These are phyloP conservation scores for Suillus luteus DNA, from an alignment of 768 basidiomycete genomes.

Conservation along the genomic window DNA sequence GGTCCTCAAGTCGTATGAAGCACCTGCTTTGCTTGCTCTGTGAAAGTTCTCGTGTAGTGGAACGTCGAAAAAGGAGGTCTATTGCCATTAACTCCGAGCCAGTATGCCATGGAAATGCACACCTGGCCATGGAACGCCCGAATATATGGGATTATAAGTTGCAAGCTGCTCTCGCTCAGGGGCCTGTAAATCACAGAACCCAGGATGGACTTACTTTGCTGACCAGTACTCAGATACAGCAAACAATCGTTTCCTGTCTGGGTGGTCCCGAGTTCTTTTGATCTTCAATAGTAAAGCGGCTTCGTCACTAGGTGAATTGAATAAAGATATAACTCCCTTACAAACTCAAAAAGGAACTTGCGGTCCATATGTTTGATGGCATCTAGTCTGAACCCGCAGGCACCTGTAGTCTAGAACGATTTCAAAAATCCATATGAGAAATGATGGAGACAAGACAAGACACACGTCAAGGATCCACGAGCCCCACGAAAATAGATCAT, in stretches of 20 bases:
- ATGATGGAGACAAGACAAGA: constrained; percentile 14
- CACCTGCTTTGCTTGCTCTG: constrained; percentile 67
- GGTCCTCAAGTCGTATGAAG: constrained; percentile 71
- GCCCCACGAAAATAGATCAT: constrained; percentile 79
- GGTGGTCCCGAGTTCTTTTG: constrained; percentile 47
- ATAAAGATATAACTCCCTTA: constrained; percentile 33
- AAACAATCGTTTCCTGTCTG: constrained; percentile 57
- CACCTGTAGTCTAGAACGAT: constrained; percentile 58
- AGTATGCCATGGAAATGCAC: constrained; percentile 16
- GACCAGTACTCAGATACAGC: constrained; percentile 84
- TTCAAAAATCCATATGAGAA: neutral
- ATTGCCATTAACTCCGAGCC: constrained; percentile 14
- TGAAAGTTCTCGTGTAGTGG: constrained; percentile 86
- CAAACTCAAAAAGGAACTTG: constrained; percentile 68
- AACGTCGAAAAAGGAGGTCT: constrained; percentile 92
- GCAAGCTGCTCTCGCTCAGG: constrained; percentile 38
- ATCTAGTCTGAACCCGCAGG: constrained; percentile 80
- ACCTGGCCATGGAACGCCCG: constrained; percentile 68
- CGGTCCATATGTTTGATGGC: constrained; percentile 90
- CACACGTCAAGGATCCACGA: constrained; percentile 67
- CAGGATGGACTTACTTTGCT: constrained; percentile 47
- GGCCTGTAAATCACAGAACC: neutral
- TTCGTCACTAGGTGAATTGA: neutral
- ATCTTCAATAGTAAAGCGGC: constrained; percentile 41
- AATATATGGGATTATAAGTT: constrained; percentile 57